Evolutionary conservation across 129 eudicot species (phyloP).

Genomic region (Arctium minus): DNA sequence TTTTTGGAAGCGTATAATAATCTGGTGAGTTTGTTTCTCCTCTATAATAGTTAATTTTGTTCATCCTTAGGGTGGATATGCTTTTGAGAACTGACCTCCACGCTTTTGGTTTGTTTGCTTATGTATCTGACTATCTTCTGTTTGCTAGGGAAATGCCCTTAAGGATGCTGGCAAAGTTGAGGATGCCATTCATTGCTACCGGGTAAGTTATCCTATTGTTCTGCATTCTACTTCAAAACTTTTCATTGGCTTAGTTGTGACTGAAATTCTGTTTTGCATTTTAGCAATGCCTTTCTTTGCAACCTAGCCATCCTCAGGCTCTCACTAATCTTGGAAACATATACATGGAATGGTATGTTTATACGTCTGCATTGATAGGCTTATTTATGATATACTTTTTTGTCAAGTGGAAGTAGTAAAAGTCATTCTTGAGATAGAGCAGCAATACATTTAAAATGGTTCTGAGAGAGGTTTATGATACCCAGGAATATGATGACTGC

Average conservation of each 20-base stretch:
- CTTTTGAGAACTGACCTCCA: neutral
- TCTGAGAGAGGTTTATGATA: conserved; percentile 22
- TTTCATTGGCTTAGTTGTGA: neutral
- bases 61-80: neutral
- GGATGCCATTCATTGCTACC: conserved; percentile 86
- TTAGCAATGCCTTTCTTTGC: conserved; percentile 92
- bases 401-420: neutral
- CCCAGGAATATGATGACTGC: conserved; percentile 88
- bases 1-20: conserved; percentile 95
- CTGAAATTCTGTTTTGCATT: conserved; percentile 15
- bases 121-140: neutral
- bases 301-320: conserved; percentile 96
- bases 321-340: conserved; percentile 96
- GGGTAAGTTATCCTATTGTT: conserved; percentile 42
- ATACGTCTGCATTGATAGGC: neutral
- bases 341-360: conserved; percentile 89
- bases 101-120: neutral
- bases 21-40: conserved; percentile 41
- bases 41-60: neutral
- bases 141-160: conserved; percentile 77
- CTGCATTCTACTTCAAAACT: neutral
- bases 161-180: conserved; percentile 90
- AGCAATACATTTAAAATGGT: conserved; percentile 7
- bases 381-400: neutral
- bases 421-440: neutral